phyloP scores from a whole-genome alignment of 2,329 filamentous ascomycete species.

The Phyllosticta ampelicida region DNA sequence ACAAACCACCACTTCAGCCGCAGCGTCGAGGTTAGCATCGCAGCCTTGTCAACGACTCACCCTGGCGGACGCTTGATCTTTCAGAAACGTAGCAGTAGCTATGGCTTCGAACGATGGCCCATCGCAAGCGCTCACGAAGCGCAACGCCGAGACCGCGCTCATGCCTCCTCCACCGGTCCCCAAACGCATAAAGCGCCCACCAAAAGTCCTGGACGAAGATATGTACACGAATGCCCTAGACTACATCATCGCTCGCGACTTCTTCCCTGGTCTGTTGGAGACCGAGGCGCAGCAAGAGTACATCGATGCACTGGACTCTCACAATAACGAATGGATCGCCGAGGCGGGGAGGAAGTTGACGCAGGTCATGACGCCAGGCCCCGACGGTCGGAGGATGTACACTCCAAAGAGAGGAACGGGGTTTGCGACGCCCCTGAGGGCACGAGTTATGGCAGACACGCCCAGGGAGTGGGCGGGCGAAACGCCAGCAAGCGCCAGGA shows the following conservation, averaged over 20 bases:
- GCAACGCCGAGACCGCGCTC: slow-evolving; percentile 53
- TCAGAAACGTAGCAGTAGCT: slow-evolving; percentile 28
- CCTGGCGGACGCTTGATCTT: background rate
- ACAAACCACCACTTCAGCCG: background rate
- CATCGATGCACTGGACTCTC: slow-evolving; percentile 78
- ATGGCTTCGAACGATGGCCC: slow-evolving; percentile 17
- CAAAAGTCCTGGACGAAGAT: slow-evolving; percentile 84
- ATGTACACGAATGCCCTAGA: slow-evolving; percentile 83
- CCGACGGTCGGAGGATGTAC: slow-evolving; percentile 31
- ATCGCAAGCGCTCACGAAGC: slow-evolving; percentile 52
- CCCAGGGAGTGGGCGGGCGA: slow-evolving; percentile 59
- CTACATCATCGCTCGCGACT: slow-evolving; percentile 91
- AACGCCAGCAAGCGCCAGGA: slow-evolving; percentile 55
- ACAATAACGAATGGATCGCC: slow-evolving; percentile 74
- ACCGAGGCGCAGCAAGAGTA: slow-evolving; percentile 85
- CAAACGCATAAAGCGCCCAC: slow-evolving; percentile 86
- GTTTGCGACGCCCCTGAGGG: slow-evolving; percentile 15
- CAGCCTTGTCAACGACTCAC: background rate
- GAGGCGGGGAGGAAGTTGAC: slow-evolving; percentile 54
- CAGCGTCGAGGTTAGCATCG: background rate
- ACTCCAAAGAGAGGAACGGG: slow-evolving; percentile 29
- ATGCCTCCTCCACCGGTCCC: slow-evolving; percentile 80
- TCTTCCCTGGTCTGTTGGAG: slow-evolving; percentile 85
- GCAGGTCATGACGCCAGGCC: slow-evolving; percentile 72
- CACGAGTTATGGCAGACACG: slow-evolving; percentile 37